Percentiles rank a stretch among this genome's conserved stretches.
phyloP scores from a whole-genome alignment of 78 protist species.

The Ministeria vibrans region DNA sequence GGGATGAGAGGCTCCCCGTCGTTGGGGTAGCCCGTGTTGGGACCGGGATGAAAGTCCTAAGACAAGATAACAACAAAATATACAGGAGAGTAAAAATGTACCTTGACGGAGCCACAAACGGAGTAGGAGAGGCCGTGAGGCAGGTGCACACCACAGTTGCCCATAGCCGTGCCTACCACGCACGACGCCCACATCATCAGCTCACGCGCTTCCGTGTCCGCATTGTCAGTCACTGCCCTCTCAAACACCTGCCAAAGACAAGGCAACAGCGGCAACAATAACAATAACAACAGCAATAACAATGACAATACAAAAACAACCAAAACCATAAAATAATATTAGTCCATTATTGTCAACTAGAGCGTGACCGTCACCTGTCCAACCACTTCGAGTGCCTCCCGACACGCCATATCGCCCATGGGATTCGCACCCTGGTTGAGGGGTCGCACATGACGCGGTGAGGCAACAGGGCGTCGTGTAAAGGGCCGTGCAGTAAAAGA shows the following conservation, averaged over 20 bases:
- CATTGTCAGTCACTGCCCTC: conserved; percentile 1
- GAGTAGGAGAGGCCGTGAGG: conserved; percentile 23
- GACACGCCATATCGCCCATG: conserved; percentile 11
- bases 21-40: too few relatives aligned
- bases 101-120: too few relatives aligned
- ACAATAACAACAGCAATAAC: too few relatives aligned
- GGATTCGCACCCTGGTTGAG: conserved; percentile 34
- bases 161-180: conserved; percentile 30
- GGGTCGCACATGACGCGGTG: neutral
- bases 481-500: conserved; percentile 27
- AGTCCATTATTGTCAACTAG: too few relatives aligned
- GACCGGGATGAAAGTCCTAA: too few relatives aligned
- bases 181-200: conserved; percentile 18
- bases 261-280: too few relatives aligned
- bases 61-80: too few relatives aligned
- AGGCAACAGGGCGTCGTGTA: neutral
- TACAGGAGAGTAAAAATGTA: too few relatives aligned
- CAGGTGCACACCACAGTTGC: conserved; percentile 36
- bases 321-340: too few relatives aligned
- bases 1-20: too few relatives aligned
- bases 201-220: conserved; percentile 32
- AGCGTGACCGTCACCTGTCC: too few relatives aligned
- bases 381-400: conserved; percentile 14
- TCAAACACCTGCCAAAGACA: neutral
- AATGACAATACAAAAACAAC: too few relatives aligned